Base-by-base conservation (phyloP, 495 filamentous ascomycete species). In the Penicillium argentinense region DNA sequence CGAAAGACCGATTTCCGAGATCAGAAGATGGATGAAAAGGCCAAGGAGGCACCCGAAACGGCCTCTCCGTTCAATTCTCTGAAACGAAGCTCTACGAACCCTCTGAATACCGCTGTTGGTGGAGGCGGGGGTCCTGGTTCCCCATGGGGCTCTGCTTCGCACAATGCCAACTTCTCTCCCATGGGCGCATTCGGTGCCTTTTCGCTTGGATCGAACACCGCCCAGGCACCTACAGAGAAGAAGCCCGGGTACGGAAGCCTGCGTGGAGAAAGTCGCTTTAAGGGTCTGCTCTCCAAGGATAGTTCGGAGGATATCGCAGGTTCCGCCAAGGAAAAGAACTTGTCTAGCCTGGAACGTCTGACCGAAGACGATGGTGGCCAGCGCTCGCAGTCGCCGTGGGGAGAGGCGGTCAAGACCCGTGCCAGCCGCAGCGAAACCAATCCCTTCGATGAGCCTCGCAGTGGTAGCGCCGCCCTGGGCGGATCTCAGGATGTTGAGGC, bases 181-280 rank as follows among this genome's bases (percentile, higher is more conserved):
- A 87, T 92, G 73, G 89, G 89, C 19, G 81, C 85, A n/a, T 96
- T 96, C 68, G 89, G 91, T 9, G 91, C 79, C 46, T 96, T 96
- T 60, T 82, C 82, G 8, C 62, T 91, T 17, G 77, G 75, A n/a
- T 59, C 69, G 11, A 59, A 55, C 21, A 46, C 63, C 4, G 64
- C 66, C 12, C 74, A 73, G 28, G 79, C 81, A 17, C 78, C 83
- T 12, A 62, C 68, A 26, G 88, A 95, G 43, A 93, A 90, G 73
- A 78, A 81, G 50, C 52, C 79, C 27, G 82, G 83, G 2, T 81
- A 83, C 60, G 85, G 81, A 32, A 87, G 80, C 51, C 56, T 81
- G 18, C 75, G 88, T 25, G 83, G 85, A 9, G 87, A 90, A 57
- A 95, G 89, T 62, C 81, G 89, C 28, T 83, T 96, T 56, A 91